Base-by-base conservation (phyloP, 768 basidiomycete species). In the Wakefieldia striispora region DNA sequence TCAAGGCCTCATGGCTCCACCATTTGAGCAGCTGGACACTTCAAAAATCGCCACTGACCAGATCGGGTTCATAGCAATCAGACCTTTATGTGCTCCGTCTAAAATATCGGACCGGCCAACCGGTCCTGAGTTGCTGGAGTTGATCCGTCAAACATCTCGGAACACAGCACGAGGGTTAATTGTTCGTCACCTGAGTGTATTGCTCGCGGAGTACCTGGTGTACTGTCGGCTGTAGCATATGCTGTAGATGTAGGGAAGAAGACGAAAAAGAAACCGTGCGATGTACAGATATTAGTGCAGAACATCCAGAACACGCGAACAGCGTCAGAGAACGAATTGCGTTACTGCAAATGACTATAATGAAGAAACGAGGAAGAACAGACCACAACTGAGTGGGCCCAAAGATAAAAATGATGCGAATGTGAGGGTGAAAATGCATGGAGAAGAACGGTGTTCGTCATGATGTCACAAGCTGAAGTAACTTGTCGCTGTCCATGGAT, bases 401-500 rank as follows among this genome's bases (percentile, higher is more conserved):
- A 50, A 35, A 50, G 3, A 47, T 29, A 24, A 34, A 53, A 45
- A 44, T 14, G 31, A 53, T 64, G 57, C 48, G 49, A 49, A 48
- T 44, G 45, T 47, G 21, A 42, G 38, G n/a, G 27, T 47, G 51
- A 41, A 46, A 40, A 62, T 53, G 60, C 53, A 49, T 52, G 41
- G 35, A 34, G 14, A 19, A 34, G 41, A 45, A n/a, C 12, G 12
- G 20, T 35, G 49, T 50, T 39, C 47, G 27, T 58, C 54, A 65
- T 17, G 55, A 83, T 67, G 77, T 75, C 65, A 85, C 68, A 38
- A 86, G 74, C 55, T 61, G 69, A 61, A 84, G 72, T 64, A 89
- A 75, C 65, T 76, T 80, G 61, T 80, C 79, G 47, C 74, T 72
- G 56, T 84, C 81, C 71, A 67, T 62, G 26, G 81, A 82, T 72